Conservation (phyloP, 257 asterid species). For the Solanum paucissectum region DNA sequence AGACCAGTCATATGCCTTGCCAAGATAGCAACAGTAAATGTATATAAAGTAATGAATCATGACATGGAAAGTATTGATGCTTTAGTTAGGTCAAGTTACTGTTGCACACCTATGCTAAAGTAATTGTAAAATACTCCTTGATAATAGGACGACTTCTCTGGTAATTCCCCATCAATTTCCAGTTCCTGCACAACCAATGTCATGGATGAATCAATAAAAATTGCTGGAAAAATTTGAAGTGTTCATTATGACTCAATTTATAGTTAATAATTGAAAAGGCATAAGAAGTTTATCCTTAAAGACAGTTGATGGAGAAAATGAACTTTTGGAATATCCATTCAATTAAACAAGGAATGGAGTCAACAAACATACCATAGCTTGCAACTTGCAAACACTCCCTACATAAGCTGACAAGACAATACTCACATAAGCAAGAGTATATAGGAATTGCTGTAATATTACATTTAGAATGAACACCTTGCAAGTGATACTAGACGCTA, state of each 20-base stretch:
- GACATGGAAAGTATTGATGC: not conserved
- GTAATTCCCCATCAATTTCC: constrained; percentile 51
- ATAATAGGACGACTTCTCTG: constrained; percentile 59
- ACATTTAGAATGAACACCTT: not conserved
- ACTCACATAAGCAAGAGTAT: not conserved
- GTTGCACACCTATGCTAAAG: constrained; percentile 81
- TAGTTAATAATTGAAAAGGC: not conserved
- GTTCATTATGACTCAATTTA: not conserved
- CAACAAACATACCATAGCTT: not conserved
- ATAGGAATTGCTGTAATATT: not conserved
- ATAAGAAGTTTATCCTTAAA: not conserved
- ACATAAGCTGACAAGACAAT: not conserved
- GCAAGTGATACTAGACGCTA: not conserved
- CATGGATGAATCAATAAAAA: not conserved
- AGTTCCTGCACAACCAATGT: constrained; percentile 41
- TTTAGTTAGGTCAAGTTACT: not conserved
- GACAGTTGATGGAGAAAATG: not conserved
- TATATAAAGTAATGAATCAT: not conserved
- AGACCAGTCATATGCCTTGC: not conserved
- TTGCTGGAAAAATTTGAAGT: not conserved
- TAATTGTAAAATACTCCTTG: constrained; percentile 93
- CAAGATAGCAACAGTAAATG: not conserved
- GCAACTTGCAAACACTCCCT: not conserved
- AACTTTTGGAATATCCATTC: not conserved
- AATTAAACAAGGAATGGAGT: not conserved